Conservation (phyloP, 179 eudicot species). For the Gypsophila paniculata region DNA sequence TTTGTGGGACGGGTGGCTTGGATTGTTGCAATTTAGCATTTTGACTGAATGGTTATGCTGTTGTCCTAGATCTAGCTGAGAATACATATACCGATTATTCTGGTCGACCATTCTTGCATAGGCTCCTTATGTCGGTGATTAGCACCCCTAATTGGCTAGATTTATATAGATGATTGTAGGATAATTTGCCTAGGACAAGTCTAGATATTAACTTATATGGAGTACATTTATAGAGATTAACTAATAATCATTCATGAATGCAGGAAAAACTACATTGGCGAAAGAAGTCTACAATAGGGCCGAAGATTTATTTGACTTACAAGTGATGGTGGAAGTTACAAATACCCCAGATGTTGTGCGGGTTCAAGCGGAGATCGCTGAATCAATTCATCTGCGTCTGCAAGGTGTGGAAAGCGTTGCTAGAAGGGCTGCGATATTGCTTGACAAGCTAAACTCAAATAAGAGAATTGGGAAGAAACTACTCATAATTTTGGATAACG, state of each 20-base stretch:
- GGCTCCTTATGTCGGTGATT: no score
- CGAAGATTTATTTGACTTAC: neutral
- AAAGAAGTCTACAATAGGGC: conserved; percentile 12
- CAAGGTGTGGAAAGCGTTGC: neutral
- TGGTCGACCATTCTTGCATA: no score
- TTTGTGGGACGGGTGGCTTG: no score
- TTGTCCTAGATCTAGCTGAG: no score
- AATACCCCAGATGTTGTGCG: neutral
- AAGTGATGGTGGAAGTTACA: conserved; percentile 8
- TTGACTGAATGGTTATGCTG: no score
- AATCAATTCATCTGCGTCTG: neutral
- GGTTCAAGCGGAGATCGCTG: conserved; percentile 21
- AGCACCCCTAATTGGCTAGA: no score
- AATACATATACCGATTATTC: no score
- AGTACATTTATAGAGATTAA: no score
- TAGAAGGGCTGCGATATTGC: neutral
- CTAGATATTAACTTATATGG: no score
- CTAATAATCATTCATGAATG: neutral
- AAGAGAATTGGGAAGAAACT: conserved; percentile 2
- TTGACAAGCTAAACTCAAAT: neutral
- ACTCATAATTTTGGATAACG: conserved; percentile 22
- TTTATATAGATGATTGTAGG: no score
- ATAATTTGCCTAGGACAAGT: no score
- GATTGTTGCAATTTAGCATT: no score
- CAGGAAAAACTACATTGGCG: conserved; percentile 23